Evolutionary conservation across 2,329 filamentous ascomycete genomes (phyloP).

Genomic region (Biscogniauxia marginata): DNA sequence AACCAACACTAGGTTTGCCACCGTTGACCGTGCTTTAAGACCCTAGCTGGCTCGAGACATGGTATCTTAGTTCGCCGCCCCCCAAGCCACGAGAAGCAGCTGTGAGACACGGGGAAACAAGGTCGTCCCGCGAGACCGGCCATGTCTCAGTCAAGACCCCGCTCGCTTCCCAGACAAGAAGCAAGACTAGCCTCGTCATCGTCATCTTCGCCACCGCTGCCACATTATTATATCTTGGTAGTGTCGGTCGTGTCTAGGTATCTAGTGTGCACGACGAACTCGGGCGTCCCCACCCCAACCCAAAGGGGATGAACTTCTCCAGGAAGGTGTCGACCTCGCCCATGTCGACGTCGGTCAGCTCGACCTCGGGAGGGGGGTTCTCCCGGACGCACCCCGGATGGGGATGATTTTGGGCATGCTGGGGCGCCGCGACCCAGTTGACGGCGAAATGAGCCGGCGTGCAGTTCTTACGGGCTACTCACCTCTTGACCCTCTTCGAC

Average conservation of each 20-base stretch:
- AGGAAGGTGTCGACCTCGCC: constrained; percentile 38
- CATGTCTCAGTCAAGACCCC: neutral
- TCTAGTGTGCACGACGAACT: neutral
- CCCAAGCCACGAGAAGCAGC: neutral
- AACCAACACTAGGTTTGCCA: too few relatives aligned
- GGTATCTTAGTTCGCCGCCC: neutral
- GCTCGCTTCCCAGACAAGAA: neutral
- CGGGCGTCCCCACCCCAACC: constrained; percentile 26
- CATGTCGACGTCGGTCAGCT: constrained; percentile 36
- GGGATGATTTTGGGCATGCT: constrained; percentile 40
- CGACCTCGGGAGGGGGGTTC: constrained; percentile 40
- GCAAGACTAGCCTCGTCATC: neutral
- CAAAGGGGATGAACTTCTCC: constrained; percentile 30
- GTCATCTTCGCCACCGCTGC: neutral
- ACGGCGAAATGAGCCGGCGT: constrained; percentile 23
- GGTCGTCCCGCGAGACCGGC: neutral
- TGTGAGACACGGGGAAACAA: neutral
- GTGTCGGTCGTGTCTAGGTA: constrained; percentile 1
- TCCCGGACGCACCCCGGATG: constrained; percentile 52
- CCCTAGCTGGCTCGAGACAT: neutral
- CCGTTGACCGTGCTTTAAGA: neutral
- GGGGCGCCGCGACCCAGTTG: constrained; percentile 30
- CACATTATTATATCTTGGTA: constrained; percentile 1
- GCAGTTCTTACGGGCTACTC: constrained; percentile 19
- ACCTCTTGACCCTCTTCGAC: constrained; percentile 16